A percentile compares a stretch with the other conserved stretches of the same genome.
Evolutionary conservation across 345 rosid genomes (phyloP).

Genomic region (Melastoma malabathricum): DNA sequence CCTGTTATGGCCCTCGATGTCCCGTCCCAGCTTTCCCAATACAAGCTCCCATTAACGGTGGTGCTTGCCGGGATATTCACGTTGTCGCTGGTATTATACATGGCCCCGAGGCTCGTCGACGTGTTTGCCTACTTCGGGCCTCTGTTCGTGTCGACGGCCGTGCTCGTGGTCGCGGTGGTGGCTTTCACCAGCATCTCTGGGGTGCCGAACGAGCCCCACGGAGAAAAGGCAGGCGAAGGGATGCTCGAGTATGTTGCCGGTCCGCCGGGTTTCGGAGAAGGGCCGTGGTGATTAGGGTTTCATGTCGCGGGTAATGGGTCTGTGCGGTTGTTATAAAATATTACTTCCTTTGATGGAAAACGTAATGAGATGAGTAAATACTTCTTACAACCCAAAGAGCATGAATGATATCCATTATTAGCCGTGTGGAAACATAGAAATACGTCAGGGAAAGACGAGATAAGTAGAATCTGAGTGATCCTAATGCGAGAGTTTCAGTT

Average conservation of each 20-base stretch:
- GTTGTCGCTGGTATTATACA: constrained; percentile 25
- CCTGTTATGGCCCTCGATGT: constrained; percentile 31
- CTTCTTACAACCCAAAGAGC: too few species aligned
- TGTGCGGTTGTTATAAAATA: background rate
- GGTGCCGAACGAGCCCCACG: constrained; percentile 23
- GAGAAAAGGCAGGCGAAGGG: constrained; percentile 36
- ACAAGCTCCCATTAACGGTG: constrained; percentile 31
- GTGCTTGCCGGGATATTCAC: constrained; percentile 19
- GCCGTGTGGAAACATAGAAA: too few species aligned
- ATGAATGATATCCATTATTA: too few species aligned
- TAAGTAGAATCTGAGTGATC: too few species aligned
- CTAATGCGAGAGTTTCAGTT: too few species aligned
- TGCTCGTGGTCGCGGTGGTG: constrained; percentile 34
- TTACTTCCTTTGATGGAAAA: too few species aligned
- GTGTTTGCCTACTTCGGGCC: constrained; percentile 72
- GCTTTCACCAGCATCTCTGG: constrained; percentile 57
- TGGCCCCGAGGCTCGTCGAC: constrained; percentile 44
- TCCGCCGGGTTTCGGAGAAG: constrained; percentile 13
- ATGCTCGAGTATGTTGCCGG: constrained; percentile 63
- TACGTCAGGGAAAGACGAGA: too few species aligned
- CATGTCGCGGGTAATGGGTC: too few species aligned
- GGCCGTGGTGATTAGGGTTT: constrained; percentile 7
- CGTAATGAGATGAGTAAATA: too few species aligned
- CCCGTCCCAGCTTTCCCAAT: constrained; percentile 37
- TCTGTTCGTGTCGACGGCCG: constrained; percentile 72